Conservation (phyloP, 192 early-diverging fungal species). For the Bifiguratus adelaidae region DNA sequence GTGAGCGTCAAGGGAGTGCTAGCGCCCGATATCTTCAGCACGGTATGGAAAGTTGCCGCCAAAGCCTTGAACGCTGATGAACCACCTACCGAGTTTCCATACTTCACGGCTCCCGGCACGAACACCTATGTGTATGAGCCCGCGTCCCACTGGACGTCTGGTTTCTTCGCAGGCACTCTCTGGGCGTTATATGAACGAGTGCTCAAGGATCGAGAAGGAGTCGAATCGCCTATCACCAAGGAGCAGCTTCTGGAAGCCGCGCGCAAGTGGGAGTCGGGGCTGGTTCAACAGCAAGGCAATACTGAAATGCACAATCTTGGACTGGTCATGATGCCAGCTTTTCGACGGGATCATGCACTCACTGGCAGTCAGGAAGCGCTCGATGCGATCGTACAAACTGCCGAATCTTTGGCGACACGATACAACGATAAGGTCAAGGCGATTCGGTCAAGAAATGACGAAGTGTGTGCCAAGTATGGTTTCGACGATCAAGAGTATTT, state of each 20-base stretch:
- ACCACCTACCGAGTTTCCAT: neutral
- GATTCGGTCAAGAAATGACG: neutral
- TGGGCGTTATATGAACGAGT: constrained; percentile 3
- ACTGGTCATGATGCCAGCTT: neutral
- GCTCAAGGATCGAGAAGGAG: neutral
- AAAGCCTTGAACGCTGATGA: neutral
- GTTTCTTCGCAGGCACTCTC: constrained; percentile 1
- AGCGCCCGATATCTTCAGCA: neutral
- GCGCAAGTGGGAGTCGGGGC: neutral
- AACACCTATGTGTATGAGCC: neutral
- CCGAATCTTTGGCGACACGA: neutral
- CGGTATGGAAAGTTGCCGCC: constrained; percentile 1
- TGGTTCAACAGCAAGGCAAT: neutral
- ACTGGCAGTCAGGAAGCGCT: constrained; percentile 1
- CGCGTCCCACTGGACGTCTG: neutral
- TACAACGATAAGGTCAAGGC: constrained; percentile 2
- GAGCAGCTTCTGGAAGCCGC: constrained; percentile 2
- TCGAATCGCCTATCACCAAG: neutral
- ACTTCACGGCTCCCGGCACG: constrained; percentile 1
- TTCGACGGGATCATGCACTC: constrained; percentile 1
- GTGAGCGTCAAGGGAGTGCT: neutral
- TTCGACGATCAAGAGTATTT: constrained; percentile 1
- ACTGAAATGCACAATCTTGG: constrained; percentile 1
- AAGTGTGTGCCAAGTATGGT: neutral
- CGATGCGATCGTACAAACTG: constrained; percentile 1